Conservation (phyloP, 108 stramenopile genomes). For the Stephanodiscus minutulus region DNA sequence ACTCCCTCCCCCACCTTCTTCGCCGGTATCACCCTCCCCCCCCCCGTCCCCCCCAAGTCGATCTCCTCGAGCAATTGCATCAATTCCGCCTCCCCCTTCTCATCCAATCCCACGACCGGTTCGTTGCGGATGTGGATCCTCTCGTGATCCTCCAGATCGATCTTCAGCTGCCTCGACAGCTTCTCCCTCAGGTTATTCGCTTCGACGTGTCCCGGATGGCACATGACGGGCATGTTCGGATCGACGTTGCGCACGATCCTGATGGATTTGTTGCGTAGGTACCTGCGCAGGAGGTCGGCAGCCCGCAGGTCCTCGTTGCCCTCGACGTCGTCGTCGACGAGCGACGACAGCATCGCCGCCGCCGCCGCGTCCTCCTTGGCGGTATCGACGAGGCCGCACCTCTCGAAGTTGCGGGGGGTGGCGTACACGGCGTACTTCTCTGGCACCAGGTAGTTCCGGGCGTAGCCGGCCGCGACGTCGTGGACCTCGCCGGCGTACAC, state of each 20-base stretch:
- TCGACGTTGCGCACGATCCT: conserved; percentile 78
- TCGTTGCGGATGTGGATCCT: conserved; percentile 58
- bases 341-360: conserved; percentile 38
- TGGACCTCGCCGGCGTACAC: conserved; percentile 77
- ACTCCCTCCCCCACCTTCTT: conserved; percentile 3
- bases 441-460: conserved; percentile 84
- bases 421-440: conserved; percentile 81
- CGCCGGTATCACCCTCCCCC: conserved; percentile 4
- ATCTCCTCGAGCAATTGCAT: conserved; percentile 53
- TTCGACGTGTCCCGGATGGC: conserved; percentile 76
- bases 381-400: conserved; percentile 76
- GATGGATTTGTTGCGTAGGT: conserved; percentile 78
- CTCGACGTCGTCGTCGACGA: conserved; percentile 37
- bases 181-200: conserved; percentile 67
- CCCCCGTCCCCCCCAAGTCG: conserved; percentile 21
- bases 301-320: conserved; percentile 61
- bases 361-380: conserved; percentile 66
- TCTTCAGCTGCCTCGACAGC: conserved; percentile 80
- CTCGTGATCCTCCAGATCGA: conserved; percentile 82
- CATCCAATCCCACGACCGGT: conserved; percentile 49
- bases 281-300: conserved; percentile 74
- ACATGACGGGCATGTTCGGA: conserved; percentile 52
- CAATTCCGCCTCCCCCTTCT: conserved; percentile 55
- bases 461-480: conserved; percentile 84
- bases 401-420: conserved; percentile 77